A percentile compares a stretch with the other conserved stretches of the same genome.
Evolutionary conservation across 2,329 filamentous ascomycete genomes (phyloP).

Genomic region (Coniella vitis): DNA sequence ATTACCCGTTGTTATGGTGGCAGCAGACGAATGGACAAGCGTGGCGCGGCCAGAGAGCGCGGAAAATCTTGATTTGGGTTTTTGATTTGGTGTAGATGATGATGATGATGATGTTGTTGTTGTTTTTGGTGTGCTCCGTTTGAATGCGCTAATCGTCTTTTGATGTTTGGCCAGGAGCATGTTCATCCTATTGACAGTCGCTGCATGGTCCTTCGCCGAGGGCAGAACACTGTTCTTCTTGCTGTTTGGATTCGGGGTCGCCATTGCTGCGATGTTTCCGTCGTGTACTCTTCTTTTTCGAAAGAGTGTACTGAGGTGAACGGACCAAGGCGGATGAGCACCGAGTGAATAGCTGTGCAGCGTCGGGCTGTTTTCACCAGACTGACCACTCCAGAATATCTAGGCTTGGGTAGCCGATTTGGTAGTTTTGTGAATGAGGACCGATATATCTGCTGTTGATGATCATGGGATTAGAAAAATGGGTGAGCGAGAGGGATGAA

Average conservation of each 20-base stretch:
- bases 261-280: not conserved
- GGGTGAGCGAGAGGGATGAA: not conserved
- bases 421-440: not conserved
- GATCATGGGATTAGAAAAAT: too few relatives aligned
- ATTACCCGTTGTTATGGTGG: not conserved
- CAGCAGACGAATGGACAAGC: not conserved
- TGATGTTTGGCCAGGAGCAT: conserved; percentile 31
- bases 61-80: conserved; percentile 16
- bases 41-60: conserved; percentile 9
- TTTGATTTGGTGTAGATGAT: conserved; percentile 9
- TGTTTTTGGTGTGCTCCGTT: not conserved
- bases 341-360: too few relatives aligned
- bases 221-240: conserved; percentile 22
- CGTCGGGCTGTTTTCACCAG: too few relatives aligned
- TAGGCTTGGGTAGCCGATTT: too few relatives aligned
- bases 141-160: conserved; percentile 25
- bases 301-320: not conserved
- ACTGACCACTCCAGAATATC: too few relatives aligned
- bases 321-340: too few relatives aligned
- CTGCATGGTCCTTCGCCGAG: conserved; percentile 30
- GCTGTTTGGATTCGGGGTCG: conserved; percentile 1
- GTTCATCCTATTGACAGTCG: conserved; percentile 36
- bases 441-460: too few relatives aligned
- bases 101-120: conserved; percentile 10
- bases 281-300: not conserved